Percentiles rank a stretch among this genome's conserved stretches.
These are phyloP conservation scores for Mrakia blollopis DNA, from an alignment of 768 basidiomycete species.

Conservation along the genomic window DNA sequence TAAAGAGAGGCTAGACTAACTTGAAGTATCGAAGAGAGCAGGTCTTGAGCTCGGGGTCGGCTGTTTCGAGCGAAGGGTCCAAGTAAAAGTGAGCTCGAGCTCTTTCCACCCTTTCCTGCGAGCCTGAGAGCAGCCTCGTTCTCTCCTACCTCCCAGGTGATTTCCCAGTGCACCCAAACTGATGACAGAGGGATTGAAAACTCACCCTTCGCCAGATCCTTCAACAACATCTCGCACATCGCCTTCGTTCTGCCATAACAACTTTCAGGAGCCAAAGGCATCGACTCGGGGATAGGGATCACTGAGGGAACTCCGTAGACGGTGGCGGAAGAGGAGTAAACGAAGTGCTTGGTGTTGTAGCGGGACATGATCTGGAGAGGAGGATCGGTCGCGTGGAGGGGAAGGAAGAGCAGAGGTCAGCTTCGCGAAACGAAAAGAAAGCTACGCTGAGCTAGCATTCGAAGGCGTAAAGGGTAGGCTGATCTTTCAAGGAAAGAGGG, in stretches of 20 bases:
- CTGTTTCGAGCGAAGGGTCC: slow-evolving; percentile 45
- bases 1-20: slow-evolving; percentile 38
- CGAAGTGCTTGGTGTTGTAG: slow-evolving; percentile 75
- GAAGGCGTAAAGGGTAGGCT: too few relatives aligned
- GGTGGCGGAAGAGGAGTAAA: slow-evolving; percentile 97
- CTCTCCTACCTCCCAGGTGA: background rate
- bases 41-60: slow-evolving; percentile 56
- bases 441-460: too few relatives aligned
- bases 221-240: slow-evolving; percentile 82
- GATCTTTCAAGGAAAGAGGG: too few relatives aligned
- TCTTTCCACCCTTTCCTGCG: background rate
- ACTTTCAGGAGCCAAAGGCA: slow-evolving; percentile 78
- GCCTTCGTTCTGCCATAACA: slow-evolving; percentile 96
- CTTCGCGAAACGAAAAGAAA: background rate
- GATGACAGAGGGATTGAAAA: background rate
- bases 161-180: background rate
- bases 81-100: background rate
- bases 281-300: slow-evolving; percentile 91
- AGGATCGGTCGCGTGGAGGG: background rate
- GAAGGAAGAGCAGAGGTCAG: background rate
- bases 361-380: slow-evolving; percentile 67
- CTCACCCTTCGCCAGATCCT: slow-evolving; percentile 62
- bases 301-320: slow-evolving; percentile 90
- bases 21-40: slow-evolving; percentile 97
- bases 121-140: background rate